Evolutionary conservation across 2,329 filamentous ascomycete species (phyloP).

Genomic region (Hypoxylon sp.): DNA sequence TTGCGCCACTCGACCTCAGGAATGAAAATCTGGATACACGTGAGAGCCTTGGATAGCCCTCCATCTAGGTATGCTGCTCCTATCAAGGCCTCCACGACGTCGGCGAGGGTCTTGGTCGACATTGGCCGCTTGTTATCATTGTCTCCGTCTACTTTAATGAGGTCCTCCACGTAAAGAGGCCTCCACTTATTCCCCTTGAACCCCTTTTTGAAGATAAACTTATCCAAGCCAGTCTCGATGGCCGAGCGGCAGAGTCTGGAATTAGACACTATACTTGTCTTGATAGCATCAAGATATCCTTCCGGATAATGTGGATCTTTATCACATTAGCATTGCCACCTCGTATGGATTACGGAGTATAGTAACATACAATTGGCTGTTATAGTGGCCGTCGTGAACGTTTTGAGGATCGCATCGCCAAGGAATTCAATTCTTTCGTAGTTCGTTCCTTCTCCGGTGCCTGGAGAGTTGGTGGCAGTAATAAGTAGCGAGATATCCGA

Average conservation of each 20-base stretch:
- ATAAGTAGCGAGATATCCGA: conserved; percentile 69
- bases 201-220: conserved; percentile 76
- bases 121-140: conserved; percentile 27
- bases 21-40: conserved; percentile 77
- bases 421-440: conserved; percentile 92
- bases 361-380: conserved; percentile 64
- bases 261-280: conserved; percentile 82
- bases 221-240: conserved; percentile 74
- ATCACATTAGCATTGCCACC: conserved; percentile 33
- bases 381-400: conserved; percentile 77
- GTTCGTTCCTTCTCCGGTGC: conserved; percentile 72
- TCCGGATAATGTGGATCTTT: conserved; percentile 80
- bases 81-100: conserved; percentile 88
- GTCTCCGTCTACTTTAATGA: conserved; percentile 48
- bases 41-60: conserved; percentile 73
- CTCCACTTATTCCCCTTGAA: conserved; percentile 83
- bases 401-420: conserved; percentile 87
- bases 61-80: conserved; percentile 81
- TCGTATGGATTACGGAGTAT: not conserved
- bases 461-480: conserved; percentile 78
- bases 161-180: conserved; percentile 70
- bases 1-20: conserved; percentile 70
- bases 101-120: conserved; percentile 84
- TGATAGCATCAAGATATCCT: conserved; percentile 77
- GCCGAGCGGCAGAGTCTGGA: conserved; percentile 77